A percentile compares a stretch with the other conserved stretches of the same genome.
Conservation (phyloP, 208 protist genomes). For the Blastocrithidia nonstop region DNA sequence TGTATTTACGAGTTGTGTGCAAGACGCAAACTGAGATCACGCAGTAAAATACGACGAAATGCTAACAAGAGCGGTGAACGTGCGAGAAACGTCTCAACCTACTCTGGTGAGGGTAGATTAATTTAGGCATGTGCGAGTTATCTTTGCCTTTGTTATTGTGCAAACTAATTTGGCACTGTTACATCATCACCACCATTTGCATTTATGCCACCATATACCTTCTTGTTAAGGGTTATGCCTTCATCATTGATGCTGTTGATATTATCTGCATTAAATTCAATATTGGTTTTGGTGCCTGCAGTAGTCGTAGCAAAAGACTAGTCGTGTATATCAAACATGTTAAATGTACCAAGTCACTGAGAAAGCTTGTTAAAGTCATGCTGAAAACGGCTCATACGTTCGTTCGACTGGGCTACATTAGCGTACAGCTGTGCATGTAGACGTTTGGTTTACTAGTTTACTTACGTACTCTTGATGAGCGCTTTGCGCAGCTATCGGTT, state of each 20-base stretch:
- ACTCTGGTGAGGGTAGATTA: too few species aligned
- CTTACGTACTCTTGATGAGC: constrained; percentile 5
- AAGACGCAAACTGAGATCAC: constrained; percentile 48
- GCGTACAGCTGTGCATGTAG: constrained; percentile 3
- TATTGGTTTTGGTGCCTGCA: too few species aligned
- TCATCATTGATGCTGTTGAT: too few species aligned
- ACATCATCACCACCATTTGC: too few species aligned
- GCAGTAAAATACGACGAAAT: constrained; percentile 44
- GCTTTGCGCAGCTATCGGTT: constrained; percentile 10
- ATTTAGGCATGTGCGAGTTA: too few species aligned
- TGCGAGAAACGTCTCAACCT: constrained; percentile 20
- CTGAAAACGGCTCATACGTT: constrained; percentile 8
- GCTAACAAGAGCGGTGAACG: constrained; percentile 53
- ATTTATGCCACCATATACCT: too few species aligned
- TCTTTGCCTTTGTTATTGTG: too few species aligned
- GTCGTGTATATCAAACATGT: too few species aligned
- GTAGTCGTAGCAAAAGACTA: too few species aligned
- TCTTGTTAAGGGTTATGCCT: too few species aligned
- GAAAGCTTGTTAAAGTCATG: constrained; percentile 15
- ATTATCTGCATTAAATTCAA: too few species aligned
- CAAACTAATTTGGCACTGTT: too few species aligned
- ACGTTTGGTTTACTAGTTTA: constrained; percentile 3
- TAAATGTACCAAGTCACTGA: constrained; percentile 14
- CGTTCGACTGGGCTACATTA: constrained; percentile 9
- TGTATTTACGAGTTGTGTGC: constrained; percentile 25